Evolutionary conservation across 441 rosid species (phyloP).

Genomic region (Dalechampia spathulata): DNA sequence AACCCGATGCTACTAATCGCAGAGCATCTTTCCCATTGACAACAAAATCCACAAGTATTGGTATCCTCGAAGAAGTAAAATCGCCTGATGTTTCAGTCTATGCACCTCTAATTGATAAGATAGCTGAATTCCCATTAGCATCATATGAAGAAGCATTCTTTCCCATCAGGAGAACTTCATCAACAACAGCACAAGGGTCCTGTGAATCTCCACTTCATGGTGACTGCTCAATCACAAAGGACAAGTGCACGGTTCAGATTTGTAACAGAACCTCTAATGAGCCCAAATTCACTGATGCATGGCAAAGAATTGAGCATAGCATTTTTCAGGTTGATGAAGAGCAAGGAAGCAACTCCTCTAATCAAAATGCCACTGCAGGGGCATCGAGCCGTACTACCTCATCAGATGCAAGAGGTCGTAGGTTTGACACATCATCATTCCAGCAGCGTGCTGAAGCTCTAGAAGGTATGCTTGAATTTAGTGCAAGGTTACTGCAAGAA

Average conservation of each 20-base stretch:
- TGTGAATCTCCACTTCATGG: conserved; percentile 42
- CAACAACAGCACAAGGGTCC: conserved; percentile 62
- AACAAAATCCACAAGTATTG: conserved; percentile 34
- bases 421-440: conserved; percentile 81
- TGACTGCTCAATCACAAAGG: conserved; percentile 75
- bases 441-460: conserved; percentile 96
- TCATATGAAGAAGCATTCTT: conserved; percentile 75
- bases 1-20: conserved; percentile 42
- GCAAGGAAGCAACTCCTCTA: conserved; percentile 81
- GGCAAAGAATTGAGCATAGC: conserved; percentile 59
- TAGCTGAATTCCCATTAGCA: conserved; percentile 88
- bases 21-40: conserved; percentile 71
- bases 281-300: conserved; percentile 41
- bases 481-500: conserved; percentile 84
- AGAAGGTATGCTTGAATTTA: conserved; percentile 96
- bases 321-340: conserved; percentile 38
- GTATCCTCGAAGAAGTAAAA: conserved; percentile 41
- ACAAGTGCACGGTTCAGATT: conserved; percentile 76
- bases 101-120: conserved; percentile 90
- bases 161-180: conserved; percentile 41
- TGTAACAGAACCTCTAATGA: conserved; percentile 38
- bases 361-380: conserved; percentile 88
- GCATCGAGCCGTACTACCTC: conserved; percentile 83
- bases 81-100: conserved; percentile 97
- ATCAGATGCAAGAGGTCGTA: conserved; percentile 53